These are phyloP conservation scores for Candida schatavii DNA, from an alignment of 805 yeast species.

Conservation along the genomic window DNA sequence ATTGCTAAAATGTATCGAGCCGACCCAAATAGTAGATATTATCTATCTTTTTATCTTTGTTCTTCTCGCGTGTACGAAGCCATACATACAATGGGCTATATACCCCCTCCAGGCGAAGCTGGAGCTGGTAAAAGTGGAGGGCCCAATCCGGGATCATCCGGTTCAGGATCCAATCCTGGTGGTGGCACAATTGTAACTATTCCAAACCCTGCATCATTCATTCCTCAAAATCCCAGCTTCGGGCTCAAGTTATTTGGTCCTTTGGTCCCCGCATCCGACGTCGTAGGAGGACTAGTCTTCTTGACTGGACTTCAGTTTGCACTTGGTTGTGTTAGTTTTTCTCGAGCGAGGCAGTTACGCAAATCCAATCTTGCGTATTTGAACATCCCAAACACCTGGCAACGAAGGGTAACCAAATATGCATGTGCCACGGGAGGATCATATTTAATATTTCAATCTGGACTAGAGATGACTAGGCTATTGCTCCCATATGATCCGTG, in stretches of 20 bases:
- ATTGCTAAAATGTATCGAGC: no score
- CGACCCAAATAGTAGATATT: no score
- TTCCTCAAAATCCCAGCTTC: slow-evolving; percentile 46
- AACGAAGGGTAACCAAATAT: slow-evolving; percentile 13
- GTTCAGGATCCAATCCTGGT: not conserved
- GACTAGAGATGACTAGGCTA: slow-evolving; percentile 55
- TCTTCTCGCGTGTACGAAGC: no score
- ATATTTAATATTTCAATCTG: slow-evolving; percentile 48
- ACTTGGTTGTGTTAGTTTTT: slow-evolving; percentile 37
- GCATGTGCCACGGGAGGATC: slow-evolving; percentile 34
- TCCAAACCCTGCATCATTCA: slow-evolving; percentile 17
- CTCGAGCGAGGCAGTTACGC: slow-evolving; percentile 16
- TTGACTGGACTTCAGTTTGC: slow-evolving; percentile 53
- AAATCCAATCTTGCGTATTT: slow-evolving; percentile 8
- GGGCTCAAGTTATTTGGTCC: slow-evolving; percentile 70
- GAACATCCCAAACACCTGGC: slow-evolving; percentile 12
- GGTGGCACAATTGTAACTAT: slow-evolving; percentile 12
- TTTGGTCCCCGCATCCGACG: slow-evolving; percentile 69
- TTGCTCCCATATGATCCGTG: slow-evolving; percentile 59
- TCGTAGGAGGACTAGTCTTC: slow-evolving; percentile 49
- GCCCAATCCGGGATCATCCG: not conserved
- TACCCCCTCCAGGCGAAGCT: slow-evolving; percentile 27
- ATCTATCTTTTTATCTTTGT: no score
- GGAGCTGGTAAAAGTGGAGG: not conserved
- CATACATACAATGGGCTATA: slow-evolving; percentile 32